phyloP scores from a whole-genome alignment of 768 basidiomycete species.

The Panaeolus cyanescens region DNA sequence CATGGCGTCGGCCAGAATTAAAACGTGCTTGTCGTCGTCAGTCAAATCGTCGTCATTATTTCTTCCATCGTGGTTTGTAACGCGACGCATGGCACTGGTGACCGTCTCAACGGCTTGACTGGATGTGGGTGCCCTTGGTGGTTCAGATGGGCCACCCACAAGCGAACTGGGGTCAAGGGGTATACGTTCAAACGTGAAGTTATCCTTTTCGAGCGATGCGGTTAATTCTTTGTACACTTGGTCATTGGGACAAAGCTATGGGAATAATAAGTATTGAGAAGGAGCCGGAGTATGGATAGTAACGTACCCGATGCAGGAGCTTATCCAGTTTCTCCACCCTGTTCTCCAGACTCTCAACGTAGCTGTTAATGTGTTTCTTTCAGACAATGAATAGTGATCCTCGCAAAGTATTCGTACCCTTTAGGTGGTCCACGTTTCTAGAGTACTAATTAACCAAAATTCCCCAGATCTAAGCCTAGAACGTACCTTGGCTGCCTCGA shows the following conservation, averaged over 20 bases:
- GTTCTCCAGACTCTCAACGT: slow-evolving; percentile 64
- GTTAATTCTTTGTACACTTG: slow-evolving; percentile 61
- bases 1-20: slow-evolving; percentile 37
- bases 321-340: slow-evolving; percentile 63
- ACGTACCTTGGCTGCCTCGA: slow-evolving; percentile 67
- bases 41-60: slow-evolving; percentile 17
- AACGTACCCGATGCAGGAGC: slow-evolving; percentile 44
- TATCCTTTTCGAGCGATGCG: slow-evolving; percentile 25
- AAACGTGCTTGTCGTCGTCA: slow-evolving; percentile 35
- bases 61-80: slow-evolving; percentile 14
- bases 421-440: slow-evolving; percentile 65
- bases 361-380: slow-evolving; percentile 29
- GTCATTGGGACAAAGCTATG: slow-evolving; percentile 65
- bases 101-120: slow-evolving; percentile 27
- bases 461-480: not conserved
- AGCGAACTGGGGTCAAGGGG: slow-evolving; percentile 23
- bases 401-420: slow-evolving; percentile 37
- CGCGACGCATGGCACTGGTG: slow-evolving; percentile 34
- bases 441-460: slow-evolving; percentile 3
- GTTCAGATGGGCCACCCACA: slow-evolving; percentile 9
- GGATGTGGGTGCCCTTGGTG: slow-evolving; percentile 2
- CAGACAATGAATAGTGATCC: not conserved
- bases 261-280: not conserved
- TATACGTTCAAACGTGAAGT: slow-evolving; percentile 18
- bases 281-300: not conserved